Evolutionary conservation across 2,329 filamentous ascomycete species (phyloP).

Genomic region (Fusarium poae): DNA sequence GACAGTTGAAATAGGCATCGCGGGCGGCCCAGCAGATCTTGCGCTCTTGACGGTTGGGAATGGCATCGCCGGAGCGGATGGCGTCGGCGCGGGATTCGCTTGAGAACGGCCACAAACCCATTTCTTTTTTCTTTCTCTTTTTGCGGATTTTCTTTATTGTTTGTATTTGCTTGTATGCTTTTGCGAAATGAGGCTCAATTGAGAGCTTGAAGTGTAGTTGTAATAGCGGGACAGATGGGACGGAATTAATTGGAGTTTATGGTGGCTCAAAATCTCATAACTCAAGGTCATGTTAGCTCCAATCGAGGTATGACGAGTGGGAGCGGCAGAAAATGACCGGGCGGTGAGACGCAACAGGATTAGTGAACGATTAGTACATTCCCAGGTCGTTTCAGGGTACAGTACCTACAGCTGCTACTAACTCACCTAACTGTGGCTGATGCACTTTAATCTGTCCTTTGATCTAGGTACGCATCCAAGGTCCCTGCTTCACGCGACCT

Average conservation of each 20-base stretch:
- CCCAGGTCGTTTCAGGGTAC: conserved; percentile 29
- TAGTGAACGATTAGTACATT: conserved; percentile 2
- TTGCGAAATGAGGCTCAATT: conserved; percentile 19
- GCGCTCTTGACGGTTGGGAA: conserved; percentile 87
- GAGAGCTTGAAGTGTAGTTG: conserved; percentile 15
- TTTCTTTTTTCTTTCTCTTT: conserved; percentile 45
- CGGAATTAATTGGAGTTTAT: conserved; percentile 7
- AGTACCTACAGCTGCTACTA: not conserved
- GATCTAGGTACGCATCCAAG: conserved; percentile 12
- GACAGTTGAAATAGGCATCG: conserved; percentile 88
- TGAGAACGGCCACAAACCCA: conserved; percentile 65
- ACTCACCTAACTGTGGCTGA: conserved; percentile 19
- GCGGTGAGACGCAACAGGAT: conserved; percentile 24
- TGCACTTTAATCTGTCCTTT: conserved; percentile 36
- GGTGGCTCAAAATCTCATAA: conserved; percentile 38
- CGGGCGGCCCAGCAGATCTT: conserved; percentile 89
- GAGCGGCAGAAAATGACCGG: conserved; percentile 30
- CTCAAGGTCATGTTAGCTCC: conserved; percentile 10
- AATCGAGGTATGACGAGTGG: conserved; percentile 35
- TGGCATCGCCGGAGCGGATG: conserved; percentile 71
- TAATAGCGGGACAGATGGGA: conserved; percentile 10
- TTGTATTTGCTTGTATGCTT: not conserved
- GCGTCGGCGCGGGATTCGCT: conserved; percentile 63
- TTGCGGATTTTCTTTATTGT: not conserved
- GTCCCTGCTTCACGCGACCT: conserved; percentile 10